These are phyloP conservation scores for Alternaria sp. DNA, from an alignment of 2,329 filamentous ascomycete species.

Conservation along the genomic window DNA sequence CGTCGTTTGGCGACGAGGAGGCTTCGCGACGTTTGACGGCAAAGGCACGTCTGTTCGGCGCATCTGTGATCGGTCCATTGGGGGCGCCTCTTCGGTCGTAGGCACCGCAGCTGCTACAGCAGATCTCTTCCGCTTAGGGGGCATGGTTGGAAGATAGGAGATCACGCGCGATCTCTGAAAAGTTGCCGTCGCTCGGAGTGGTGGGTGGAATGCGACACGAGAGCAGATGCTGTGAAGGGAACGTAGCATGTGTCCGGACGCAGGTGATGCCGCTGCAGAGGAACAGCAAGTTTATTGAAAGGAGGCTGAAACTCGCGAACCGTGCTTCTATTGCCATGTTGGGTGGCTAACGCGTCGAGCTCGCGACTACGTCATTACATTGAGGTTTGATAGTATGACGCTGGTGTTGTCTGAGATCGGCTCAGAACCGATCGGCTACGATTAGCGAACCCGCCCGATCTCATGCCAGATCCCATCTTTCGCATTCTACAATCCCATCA, in stretches of 20 bases:
- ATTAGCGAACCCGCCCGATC: constrained; percentile 13
- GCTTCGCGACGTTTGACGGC: constrained; percentile 25
- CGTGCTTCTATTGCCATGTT: constrained; percentile 18
- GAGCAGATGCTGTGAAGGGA: constrained; percentile 24
- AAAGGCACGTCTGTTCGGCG: constrained; percentile 34
- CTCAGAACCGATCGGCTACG: constrained; percentile 12
- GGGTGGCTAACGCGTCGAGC: constrained; percentile 27
- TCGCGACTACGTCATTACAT: constrained; percentile 29
- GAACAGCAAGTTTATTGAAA: constrained; percentile 1
- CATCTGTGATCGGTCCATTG: constrained; percentile 18
- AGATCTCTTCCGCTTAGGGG: constrained; percentile 41
- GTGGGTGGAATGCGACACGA: constrained; percentile 23
- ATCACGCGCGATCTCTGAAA: constrained; percentile 10
- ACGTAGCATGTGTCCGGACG: constrained; percentile 35
- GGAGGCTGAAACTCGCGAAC: constrained; percentile 4
- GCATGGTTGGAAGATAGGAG: constrained; percentile 25
- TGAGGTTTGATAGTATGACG: constrained; percentile 18
- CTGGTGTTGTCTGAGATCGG: constrained; percentile 14
- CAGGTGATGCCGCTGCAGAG: constrained; percentile 7
- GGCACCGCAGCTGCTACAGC: constrained; percentile 25
- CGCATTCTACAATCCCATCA: neutral
- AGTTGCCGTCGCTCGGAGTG: constrained; percentile 18
- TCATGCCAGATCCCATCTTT: neutral
- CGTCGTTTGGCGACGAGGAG: constrained; percentile 34
- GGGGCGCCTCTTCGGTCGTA: constrained; percentile 12